phyloP scores from a whole-genome alignment of 2,329 filamentous ascomycete genomes.

The Didymella glomerata region DNA sequence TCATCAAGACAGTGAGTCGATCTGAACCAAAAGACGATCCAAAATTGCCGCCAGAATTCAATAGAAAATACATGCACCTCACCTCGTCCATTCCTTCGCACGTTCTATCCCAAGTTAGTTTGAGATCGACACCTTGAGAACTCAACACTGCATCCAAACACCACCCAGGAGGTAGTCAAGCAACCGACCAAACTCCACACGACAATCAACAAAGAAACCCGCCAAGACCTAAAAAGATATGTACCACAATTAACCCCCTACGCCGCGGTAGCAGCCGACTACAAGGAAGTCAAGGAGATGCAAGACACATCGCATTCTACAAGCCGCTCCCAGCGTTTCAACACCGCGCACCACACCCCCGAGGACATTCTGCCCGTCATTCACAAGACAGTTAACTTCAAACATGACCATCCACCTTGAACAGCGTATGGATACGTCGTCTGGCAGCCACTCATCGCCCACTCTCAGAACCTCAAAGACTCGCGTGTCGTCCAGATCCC shows the following conservation, averaged over 20 bases:
- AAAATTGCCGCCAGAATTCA: too few relatives aligned
- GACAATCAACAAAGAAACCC: too few relatives aligned
- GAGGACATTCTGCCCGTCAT: constrained; percentile 17
- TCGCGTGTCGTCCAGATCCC: neutral
- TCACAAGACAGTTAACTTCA: constrained; percentile 18
- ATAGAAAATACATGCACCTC: too few relatives aligned
- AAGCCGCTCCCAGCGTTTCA: constrained; percentile 24
- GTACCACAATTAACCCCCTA: constrained; percentile 14
- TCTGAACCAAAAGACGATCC: neutral
- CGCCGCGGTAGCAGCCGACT: constrained; percentile 17
- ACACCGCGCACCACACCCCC: constrained; percentile 19
- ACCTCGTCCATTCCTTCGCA: too few relatives aligned
- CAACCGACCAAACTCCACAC: neutral
- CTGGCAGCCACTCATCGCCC: constrained; percentile 44
- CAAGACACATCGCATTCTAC: constrained; percentile 14
- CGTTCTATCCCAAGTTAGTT: too few relatives aligned
- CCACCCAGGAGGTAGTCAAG: neutral
- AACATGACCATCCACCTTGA: constrained; percentile 28
- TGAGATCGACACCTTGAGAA: too few relatives aligned
- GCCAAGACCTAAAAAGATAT: too few relatives aligned
- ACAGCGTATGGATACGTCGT: constrained; percentile 53
- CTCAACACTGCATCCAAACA: too few relatives aligned
- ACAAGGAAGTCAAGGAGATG: neutral
- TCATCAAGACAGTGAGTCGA: neutral
- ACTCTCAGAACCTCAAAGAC: constrained; percentile 42